Base-by-base conservation (phyloP, 106 monocot genomes). In the Triglochin maritima region DNA sequence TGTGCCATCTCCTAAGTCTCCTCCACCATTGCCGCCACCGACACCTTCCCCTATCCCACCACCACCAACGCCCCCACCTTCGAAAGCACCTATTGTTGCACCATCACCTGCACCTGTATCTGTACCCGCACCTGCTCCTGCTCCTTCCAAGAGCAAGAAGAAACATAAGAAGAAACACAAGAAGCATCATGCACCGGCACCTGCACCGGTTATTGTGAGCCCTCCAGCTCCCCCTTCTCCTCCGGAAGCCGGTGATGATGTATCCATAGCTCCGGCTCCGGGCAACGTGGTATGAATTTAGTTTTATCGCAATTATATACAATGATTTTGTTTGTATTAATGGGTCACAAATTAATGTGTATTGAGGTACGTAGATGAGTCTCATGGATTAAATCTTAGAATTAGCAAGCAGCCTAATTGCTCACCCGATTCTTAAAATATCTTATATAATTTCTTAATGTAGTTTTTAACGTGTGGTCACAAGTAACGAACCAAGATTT, bases 201-300 rank as follows among this genome's bases (percentile, higher is more conserved):
- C 47, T 3, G 63, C 63, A 64, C 63, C 63, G 15, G 47, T 15
- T 46, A 46, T 47, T 10, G n/a, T 47, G 41, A 64, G 63, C 63
- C 63, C 63, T 12, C 63, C 63, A 64, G 4, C 63, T 46, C 63
- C 63, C n/a, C 63, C 47, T 64, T 7, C 63, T 64, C 63, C 63
- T 13, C 46, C 47, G 5, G 47, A 13, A 64, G 7, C 46, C n/a
- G 63, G 47, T 11, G 63, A 64, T 5, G 5, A 15, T 17, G 17
- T 42, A 9, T 9, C 17, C 9, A 42, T 29, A 9, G 60, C 6
- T 9, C 60, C 17, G 43, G 60, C 60, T 8, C 60, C 41, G 17
- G n/a, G n/a, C n/a, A n/a, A n/a, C n/a, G n/a, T n/a, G n/a, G n/a
- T n/a, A n/a, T n/a, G n/a, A n/a, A n/a, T n/a, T n/a, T n/a, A n/a